Evolutionary conservation across 75 land plant species (phyloP), one percentile per base, ranked within the genome.

Genomic region (Gnetum montanum): DNA sequence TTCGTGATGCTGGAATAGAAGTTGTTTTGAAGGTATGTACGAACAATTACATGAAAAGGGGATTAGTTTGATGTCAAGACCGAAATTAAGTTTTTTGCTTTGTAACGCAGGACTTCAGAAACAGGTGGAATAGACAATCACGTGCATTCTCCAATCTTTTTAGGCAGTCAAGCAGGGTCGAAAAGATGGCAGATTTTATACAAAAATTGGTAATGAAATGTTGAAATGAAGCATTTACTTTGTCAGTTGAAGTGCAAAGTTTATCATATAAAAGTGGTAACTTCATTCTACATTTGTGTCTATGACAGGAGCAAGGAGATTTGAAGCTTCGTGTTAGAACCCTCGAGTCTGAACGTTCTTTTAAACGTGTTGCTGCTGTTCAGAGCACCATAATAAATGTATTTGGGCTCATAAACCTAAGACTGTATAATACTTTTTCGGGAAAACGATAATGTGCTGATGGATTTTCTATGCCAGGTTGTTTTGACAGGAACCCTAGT

Each of bases 231-330:
- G 23, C 16, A 34, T 20, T n/a, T 8, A 15, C 22, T 53, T 18
- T 30, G 12, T 44, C 27, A 24, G 45, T 44, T 57, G 6, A 25
- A 26, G 22, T 23, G 8, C 12, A 7, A 20, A 38, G 24, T 50
- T 20, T 1, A 16, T 8, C 23, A 20, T 6, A 15, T 10, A 11
- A 50, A 60, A 20, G 4, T 18, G 8, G 6, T 57, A 8, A 24
- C 22, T 53, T 8, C 63, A 22, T 1, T 23, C 57, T 20, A 34
- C 8, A 19, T 23, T 31, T 64, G 49, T 31, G 24, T 64, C 12
- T 18, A 8, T 66, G 46, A 43, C 73, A 95, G 99, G 99, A 95
- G 65, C 91, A 95, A 95, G 99, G 99, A 65, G 99, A 95, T 67
- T 58, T 95, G 47, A 95, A 95, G 61, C 82, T 95, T 16, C 78